phyloP scores from a whole-genome alignment of 2,329 filamentous ascomycete species.

The Lachnellula occidentalis region DNA sequence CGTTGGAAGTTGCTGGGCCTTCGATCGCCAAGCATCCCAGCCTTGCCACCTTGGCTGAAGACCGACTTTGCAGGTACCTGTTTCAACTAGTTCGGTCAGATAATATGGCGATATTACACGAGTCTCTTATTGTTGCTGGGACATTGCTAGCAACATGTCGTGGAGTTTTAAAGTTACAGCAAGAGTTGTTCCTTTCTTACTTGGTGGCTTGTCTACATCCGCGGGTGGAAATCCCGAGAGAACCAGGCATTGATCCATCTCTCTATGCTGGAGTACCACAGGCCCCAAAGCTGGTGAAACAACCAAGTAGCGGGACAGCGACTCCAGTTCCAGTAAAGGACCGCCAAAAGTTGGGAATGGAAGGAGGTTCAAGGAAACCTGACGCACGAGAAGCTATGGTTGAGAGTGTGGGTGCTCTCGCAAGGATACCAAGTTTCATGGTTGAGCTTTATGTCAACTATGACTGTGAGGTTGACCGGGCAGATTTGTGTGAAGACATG shows the following conservation, averaged over 20 bases:
- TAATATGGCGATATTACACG: constrained; percentile 90
- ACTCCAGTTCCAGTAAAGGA: constrained; percentile 92
- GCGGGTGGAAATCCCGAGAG: constrained; percentile 86
- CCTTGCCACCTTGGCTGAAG: constrained; percentile 80
- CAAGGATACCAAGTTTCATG: constrained; percentile 91
- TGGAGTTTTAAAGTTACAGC: constrained; percentile 86
- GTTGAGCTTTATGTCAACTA: constrained; percentile 96
- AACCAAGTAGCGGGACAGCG: constrained; percentile 70
- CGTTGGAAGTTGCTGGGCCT: constrained; percentile 89
- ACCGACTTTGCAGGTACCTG: constrained; percentile 86
- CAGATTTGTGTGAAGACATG: constrained; percentile 92
- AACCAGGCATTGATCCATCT: constrained; percentile 82
- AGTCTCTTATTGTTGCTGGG: constrained; percentile 85
- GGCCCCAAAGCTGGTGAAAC: constrained; percentile 80
- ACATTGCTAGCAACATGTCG: constrained; percentile 89
- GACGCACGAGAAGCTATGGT: constrained; percentile 98
- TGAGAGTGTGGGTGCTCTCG: constrained; percentile 86
- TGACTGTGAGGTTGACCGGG: constrained; percentile 87
- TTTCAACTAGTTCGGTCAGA: constrained; percentile 96
- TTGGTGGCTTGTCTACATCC: constrained; percentile 91
- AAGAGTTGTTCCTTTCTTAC: constrained; percentile 93
- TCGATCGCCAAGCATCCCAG: constrained; percentile 91
- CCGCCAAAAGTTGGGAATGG: constrained; percentile 83
- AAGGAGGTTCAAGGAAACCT: constrained; percentile 85
- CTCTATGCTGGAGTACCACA: constrained; percentile 92